A percentile compares a stretch with the other conserved stretches of the same genome.
phyloP scores from a whole-genome alignment of 1,284 basidiomycete species.

The Fomitiporia mediterranea region DNA sequence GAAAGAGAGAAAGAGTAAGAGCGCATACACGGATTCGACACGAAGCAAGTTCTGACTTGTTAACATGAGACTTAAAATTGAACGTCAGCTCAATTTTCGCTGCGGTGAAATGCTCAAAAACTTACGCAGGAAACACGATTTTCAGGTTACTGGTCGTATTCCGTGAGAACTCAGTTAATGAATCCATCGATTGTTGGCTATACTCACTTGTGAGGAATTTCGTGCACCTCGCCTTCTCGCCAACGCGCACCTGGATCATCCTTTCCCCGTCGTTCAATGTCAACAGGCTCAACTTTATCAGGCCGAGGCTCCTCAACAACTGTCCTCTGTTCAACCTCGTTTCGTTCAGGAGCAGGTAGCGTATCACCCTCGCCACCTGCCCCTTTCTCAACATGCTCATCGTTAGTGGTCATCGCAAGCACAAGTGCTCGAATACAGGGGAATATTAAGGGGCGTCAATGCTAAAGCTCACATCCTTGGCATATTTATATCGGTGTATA shows the following conservation, averaged over 20 bases:
- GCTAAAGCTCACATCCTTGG: slow-evolving; percentile 5
- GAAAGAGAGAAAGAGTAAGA: neutral
- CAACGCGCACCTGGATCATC: slow-evolving; percentile 12
- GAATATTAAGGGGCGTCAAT: neutral
- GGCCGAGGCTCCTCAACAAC: slow-evolving; percentile 12
- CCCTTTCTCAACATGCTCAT: neutral
- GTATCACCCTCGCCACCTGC: neutral
- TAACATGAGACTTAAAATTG: slow-evolving; percentile 18
- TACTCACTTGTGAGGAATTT: slow-evolving; percentile 19
- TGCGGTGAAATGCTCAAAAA: neutral
- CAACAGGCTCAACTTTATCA: slow-evolving; percentile 3
- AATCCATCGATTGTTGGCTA: no score
- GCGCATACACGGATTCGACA: neutral
- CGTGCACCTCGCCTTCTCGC: slow-evolving; percentile 16
- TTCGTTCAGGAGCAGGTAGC: no score
- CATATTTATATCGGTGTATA: neutral
- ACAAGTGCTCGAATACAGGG: neutral
- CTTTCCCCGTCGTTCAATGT: slow-evolving; percentile 12
- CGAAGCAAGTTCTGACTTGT: slow-evolving; percentile 9
- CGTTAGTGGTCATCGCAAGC: neutral
- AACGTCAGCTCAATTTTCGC: neutral
- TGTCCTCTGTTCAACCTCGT: slow-evolving; percentile 12
- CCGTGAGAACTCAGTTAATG: no score
- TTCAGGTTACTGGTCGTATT: slow-evolving; percentile 16
- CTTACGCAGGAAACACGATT: slow-evolving; percentile 21